phyloP scores from a whole-genome alignment of 2,329 filamentous ascomycete genomes.

The Macrophomina tecta region DNA sequence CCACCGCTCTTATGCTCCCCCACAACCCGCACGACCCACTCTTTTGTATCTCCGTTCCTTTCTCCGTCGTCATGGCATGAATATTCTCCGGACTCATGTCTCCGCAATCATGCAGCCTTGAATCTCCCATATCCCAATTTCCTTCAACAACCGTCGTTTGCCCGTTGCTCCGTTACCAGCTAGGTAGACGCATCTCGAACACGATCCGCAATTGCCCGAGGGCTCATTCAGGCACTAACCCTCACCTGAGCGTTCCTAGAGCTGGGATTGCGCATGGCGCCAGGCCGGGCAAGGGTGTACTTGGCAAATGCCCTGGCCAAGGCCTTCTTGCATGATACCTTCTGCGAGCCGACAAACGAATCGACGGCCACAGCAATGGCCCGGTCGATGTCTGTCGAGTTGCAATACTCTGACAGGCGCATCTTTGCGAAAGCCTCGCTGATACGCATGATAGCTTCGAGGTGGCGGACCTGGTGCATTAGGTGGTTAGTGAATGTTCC shows the following conservation, averaged over 20 bases:
- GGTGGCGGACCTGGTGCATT: slow-evolving; percentile 79
- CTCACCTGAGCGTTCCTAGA: slow-evolving; percentile 16
- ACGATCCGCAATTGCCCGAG: no score
- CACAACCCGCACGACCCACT: not conserved
- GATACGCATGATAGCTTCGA: slow-evolving; percentile 96
- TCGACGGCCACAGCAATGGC: slow-evolving; percentile 97
- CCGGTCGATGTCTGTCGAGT: slow-evolving; percentile 87
- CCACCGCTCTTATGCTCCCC: not conserved
- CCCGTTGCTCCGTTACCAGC: not conserved
- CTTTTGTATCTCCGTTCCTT: not conserved
- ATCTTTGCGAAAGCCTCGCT: slow-evolving; percentile 95
- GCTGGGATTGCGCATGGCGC: slow-evolving; percentile 42
- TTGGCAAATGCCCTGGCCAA: slow-evolving; percentile 94
- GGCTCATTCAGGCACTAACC: slow-evolving; percentile 11
- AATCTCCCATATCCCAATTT: not conserved
- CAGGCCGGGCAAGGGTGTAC: slow-evolving; percentile 65
- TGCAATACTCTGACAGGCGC: slow-evolving; percentile 96
- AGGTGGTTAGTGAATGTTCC: slow-evolving; percentile 2
- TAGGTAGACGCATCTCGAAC: no score
- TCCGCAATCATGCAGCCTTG: not conserved
- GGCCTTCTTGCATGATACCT: slow-evolving; percentile 97
- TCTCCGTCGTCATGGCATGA: not conserved
- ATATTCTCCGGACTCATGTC: not conserved
- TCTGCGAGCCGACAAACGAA: slow-evolving; percentile 94
- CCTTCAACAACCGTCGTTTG: not conserved